Conservation (phyloP, 768 basidiomycete genomes). For the Sistotremastrum suecicum region DNA sequence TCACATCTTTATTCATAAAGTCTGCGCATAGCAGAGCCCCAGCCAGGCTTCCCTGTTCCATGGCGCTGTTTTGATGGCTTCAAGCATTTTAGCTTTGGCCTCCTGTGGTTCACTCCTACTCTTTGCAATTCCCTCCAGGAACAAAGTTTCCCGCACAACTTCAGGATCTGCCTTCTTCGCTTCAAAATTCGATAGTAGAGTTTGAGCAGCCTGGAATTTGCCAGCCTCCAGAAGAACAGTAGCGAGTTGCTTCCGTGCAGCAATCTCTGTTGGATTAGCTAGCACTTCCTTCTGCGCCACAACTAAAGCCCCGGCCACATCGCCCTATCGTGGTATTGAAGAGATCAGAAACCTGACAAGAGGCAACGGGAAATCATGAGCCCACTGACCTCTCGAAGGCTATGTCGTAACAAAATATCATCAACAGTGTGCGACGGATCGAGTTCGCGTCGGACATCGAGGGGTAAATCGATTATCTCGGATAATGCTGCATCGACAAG, state of each 20-base stretch:
- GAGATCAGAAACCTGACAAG: neutral
- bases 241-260: conserved; percentile 41
- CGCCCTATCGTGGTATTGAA: conserved; percentile 23
- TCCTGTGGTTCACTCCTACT: conserved; percentile 20
- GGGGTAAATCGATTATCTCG: conserved; percentile 58
- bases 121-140: conserved; percentile 8
- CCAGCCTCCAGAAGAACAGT: conserved; percentile 37
- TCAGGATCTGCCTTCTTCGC: conserved; percentile 11
- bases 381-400: conserved; percentile 53
- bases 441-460: conserved; percentile 46
- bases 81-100: conserved; percentile 46
- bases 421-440: conserved; percentile 62
- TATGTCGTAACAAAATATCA: conserved; percentile 57
- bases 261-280: conserved; percentile 36
- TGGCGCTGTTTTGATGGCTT: conserved; percentile 23
- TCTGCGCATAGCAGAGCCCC: conserved; percentile 41
- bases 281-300: conserved; percentile 44
- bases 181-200: conserved; percentile 26
- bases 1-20: conserved; percentile 6
- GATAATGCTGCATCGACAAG: conserved; percentile 78
- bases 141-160: conserved; percentile 27
- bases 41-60: conserved; percentile 41
- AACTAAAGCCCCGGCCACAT: conserved; percentile 32
- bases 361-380: neutral
- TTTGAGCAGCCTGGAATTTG: conserved; percentile 26